phyloP scores from a whole-genome alignment of 2,329 filamentous ascomycete species.

The Fusarium tuaranense region DNA sequence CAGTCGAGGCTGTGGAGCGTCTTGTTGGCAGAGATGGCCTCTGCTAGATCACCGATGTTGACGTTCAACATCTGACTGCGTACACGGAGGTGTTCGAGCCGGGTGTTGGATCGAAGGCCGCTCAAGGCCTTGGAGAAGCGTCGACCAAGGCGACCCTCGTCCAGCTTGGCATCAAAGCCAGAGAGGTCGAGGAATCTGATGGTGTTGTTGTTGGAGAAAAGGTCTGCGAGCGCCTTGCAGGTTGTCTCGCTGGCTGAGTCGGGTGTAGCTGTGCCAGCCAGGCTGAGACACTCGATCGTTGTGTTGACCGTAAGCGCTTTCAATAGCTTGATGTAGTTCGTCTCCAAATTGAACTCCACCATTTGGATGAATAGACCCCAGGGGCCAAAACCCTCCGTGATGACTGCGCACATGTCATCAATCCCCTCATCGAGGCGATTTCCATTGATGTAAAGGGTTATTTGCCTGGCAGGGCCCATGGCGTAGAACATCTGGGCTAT shows the following conservation, averaged over 20 bases:
- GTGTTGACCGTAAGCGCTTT: constrained; percentile 62
- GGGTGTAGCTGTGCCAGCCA: constrained; percentile 66
- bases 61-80: constrained; percentile 67
- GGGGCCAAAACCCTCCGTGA: constrained; percentile 61
- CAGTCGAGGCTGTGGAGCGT: constrained; percentile 66
- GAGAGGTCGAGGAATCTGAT: constrained; percentile 68
- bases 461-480: constrained; percentile 60
- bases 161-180: constrained; percentile 67
- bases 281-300: constrained; percentile 63
- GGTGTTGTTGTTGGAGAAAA: constrained; percentile 64
- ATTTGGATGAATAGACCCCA: constrained; percentile 66
- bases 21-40: constrained; percentile 61
- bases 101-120: constrained; percentile 58
- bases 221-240: constrained; percentile 60
- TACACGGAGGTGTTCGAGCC: constrained; percentile 63
- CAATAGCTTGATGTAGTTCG: constrained; percentile 63
- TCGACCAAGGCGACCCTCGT: constrained; percentile 66
- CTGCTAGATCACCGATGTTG: constrained; percentile 65
- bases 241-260: constrained; percentile 59
- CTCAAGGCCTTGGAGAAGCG: constrained; percentile 64
- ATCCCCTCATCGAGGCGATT: constrained; percentile 66
- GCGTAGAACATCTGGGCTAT: constrained; percentile 63
- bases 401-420: constrained; percentile 61
- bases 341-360: constrained; percentile 66
- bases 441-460: constrained; percentile 62